These are phyloP conservation scores for Bretziella fagacearum DNA, from an alignment of 2,329 filamentous ascomycete species.

Conservation along the genomic window DNA sequence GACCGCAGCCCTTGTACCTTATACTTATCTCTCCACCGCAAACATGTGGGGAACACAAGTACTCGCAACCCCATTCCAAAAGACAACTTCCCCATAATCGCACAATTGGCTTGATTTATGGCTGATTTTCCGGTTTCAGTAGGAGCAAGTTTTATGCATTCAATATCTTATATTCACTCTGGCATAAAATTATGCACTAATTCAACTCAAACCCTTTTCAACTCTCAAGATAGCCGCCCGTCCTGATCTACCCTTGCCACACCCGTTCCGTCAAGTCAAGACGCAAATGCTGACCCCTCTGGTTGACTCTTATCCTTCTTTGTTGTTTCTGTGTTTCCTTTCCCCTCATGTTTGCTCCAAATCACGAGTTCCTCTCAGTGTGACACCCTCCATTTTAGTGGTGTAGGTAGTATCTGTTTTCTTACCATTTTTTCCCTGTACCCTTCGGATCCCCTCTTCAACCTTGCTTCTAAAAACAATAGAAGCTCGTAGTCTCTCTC, in stretches of 20 bases:
- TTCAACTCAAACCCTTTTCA: not conserved
- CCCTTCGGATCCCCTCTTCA: no score
- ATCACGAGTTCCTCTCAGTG: not conserved
- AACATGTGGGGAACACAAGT: not conserved
- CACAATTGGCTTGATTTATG: constrained; percentile 1
- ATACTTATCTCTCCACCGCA: not conserved
- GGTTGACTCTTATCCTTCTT: not conserved
- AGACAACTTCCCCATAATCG: constrained; percentile 1
- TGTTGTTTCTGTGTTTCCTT: not conserved
- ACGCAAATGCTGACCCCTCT: not conserved
- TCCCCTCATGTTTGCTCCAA: not conserved
- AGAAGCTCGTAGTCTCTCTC: no score
- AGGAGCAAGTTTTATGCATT: not conserved
- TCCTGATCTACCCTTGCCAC: not conserved
- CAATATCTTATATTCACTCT: not conserved
- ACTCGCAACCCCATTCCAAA: not conserved
- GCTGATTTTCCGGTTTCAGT: not conserved
- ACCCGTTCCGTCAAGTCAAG: not conserved
- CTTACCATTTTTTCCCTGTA: no score
- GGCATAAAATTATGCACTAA: not conserved
- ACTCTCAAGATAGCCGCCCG: not conserved
- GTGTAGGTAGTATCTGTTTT: not conserved
- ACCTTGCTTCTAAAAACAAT: no score
- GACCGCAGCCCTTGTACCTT: not conserved
- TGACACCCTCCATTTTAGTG: not conserved